These are phyloP conservation scores for Quercus agrifolia DNA, from an alignment of 306 rosid species.

Conservation along the genomic window DNA sequence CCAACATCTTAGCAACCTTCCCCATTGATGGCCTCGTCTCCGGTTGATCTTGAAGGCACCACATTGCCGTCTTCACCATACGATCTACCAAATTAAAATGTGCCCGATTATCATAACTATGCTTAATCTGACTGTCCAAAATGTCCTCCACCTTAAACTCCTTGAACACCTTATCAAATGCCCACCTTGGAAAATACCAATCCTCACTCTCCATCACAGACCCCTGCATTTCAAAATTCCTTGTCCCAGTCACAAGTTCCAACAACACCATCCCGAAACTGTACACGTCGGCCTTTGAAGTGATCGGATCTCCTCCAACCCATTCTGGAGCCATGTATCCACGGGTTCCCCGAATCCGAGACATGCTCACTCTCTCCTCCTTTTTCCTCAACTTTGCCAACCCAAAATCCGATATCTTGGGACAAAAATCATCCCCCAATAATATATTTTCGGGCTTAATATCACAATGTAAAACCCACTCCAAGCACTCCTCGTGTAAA, in stretches of 20 bases:
- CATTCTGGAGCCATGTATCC: constrained; percentile 98
- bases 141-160: constrained; percentile 77
- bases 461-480: constrained; percentile 93
- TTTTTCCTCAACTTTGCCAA: constrained; percentile 71
- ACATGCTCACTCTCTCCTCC: constrained; percentile 77
- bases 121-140: constrained; percentile 56
- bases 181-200: constrained; percentile 91
- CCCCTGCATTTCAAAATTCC: constrained; percentile 51
- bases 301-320: constrained; percentile 64
- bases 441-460: constrained; percentile 91
- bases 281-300: constrained; percentile 84
- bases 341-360: constrained; percentile 76
- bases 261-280: constrained; percentile 86
- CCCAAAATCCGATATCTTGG: constrained; percentile 91
- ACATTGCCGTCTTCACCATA: constrained; percentile 90
- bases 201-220: constrained; percentile 49
- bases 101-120: constrained; percentile 50
- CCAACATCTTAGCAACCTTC: constrained; percentile 92
- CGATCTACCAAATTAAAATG: constrained; percentile 68
- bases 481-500: constrained; percentile 86
- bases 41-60: constrained; percentile 87
- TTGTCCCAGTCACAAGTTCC: constrained; percentile 70
- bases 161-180: constrained; percentile 74
- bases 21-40: constrained; percentile 94
- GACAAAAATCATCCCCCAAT: constrained; percentile 73